Evolutionary conservation across 192 early-diverging fungal species (phyloP), one percentile per base, ranked within the genome.

Genomic region (Lobosporangium transversale): DNA sequence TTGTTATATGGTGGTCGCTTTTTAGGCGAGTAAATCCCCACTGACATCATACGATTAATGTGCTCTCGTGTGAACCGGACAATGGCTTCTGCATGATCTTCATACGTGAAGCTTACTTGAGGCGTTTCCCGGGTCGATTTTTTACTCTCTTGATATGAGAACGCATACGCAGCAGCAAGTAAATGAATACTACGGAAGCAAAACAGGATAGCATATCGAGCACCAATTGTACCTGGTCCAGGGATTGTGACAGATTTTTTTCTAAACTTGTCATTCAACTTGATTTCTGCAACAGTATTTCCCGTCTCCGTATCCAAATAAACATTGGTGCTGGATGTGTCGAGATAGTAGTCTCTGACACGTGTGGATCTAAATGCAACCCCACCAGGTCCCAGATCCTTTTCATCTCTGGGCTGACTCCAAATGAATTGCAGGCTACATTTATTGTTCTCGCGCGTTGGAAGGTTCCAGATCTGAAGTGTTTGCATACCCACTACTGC

Each of bases 31-130:
- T 57, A 76, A 7, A 62, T 52, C 0, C 47, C 35, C 12, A 62
- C 44, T 15, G 73, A 67, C 63, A 76, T 62, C 73, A 76, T 76
- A 2, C 73, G 73, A 37, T 76, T 76, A 18, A 76, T 67, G 11
- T 76, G 73, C 31, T 76, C 73, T 8, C 64, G 73, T 21, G 73
- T 62, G 37, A 76, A 76, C 1, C 73, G 57, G 24, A 76, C 30
- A 24, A 76, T 66, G 30, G 73, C 73, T 3, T 62, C 73, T 2
- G 58, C 58, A 57, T 76, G 73, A 17, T 76, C 73, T 30, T 76
- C 73, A 26, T 62, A 76, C 5, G 73, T 76, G 21, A 76, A 67
- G 15, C 54, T 62, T 27, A 62, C 27, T 15, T 49, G 58, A 1
- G 52, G 32, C 4, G 20, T 27, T 15, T 53, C 56, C 31, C 70